phyloP scores from a whole-genome alignment of 768 basidiomycete genomes.

The Auriscalpium microsporum region DNA sequence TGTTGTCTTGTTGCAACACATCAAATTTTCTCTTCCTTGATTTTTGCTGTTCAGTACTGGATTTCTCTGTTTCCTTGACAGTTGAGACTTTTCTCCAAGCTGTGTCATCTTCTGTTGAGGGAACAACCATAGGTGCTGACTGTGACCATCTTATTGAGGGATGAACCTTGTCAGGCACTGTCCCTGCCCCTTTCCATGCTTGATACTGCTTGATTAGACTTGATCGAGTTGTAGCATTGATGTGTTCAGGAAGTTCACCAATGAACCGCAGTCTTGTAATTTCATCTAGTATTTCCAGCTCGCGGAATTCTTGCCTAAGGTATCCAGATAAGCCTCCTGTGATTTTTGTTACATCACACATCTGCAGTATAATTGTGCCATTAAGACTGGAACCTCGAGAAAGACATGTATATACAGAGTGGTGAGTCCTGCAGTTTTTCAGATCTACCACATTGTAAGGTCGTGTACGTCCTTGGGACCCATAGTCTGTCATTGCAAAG shows the following conservation, averaged over 20 bases:
- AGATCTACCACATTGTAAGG: no score
- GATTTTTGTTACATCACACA: constrained; percentile 5
- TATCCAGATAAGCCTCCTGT: constrained; percentile 6
- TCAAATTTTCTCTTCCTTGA: neutral
- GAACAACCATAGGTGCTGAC: neutral
- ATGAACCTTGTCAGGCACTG: constrained; percentile 1
- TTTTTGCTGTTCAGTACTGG: neutral
- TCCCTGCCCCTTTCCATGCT: neutral
- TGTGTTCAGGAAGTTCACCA: neutral
- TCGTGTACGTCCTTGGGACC: no score
- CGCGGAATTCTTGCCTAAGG: constrained; percentile 15
- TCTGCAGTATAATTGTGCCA: constrained; percentile 7
- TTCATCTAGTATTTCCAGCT: constrained; percentile 9
- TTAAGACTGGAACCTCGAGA: no score
- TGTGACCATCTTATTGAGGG: neutral
- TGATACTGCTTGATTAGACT: neutral
- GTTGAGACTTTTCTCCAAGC: neutral
- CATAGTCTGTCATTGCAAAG: constrained; percentile 18
- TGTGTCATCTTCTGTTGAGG: neutral
- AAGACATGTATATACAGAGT: no score
- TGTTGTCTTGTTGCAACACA: neutral
- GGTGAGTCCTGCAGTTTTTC: no score
- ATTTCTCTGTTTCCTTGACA: neutral
- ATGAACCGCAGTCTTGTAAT: constrained; percentile 4
- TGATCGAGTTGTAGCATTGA: neutral